These are phyloP conservation scores for Apiospora malaysiana DNA, from an alignment of 2,329 filamentous ascomycete species.

Conservation along the genomic window DNA sequence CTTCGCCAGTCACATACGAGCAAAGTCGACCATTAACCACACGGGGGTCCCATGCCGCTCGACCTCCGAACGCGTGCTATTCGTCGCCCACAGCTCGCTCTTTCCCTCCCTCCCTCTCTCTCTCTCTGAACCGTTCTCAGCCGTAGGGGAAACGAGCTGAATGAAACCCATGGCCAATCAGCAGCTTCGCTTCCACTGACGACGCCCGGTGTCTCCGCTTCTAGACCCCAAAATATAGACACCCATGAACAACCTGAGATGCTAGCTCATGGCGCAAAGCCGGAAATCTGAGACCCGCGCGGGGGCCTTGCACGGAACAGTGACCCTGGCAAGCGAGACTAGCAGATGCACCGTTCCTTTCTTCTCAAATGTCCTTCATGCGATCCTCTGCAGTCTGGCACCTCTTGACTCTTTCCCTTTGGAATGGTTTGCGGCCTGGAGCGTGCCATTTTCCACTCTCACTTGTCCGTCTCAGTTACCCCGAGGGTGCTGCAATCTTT, in stretches of 20 bases:
- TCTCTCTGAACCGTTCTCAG: slow-evolving; percentile 22
- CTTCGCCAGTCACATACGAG: neutral
- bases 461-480: slow-evolving; percentile 36
- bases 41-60: neutral
- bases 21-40: neutral
- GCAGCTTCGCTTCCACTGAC: neutral
- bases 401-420: slow-evolving; percentile 38
- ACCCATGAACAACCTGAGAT: slow-evolving; percentile 36
- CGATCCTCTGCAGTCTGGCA: slow-evolving; percentile 28
- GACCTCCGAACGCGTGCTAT: slow-evolving; percentile 7
- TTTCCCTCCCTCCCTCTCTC: no score
- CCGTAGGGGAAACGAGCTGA: slow-evolving; percentile 28
- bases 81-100: slow-evolving; percentile 20
- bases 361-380: slow-evolving; percentile 36
- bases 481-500: slow-evolving; percentile 35
- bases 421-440: slow-evolving; percentile 38
- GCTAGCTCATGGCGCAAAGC: slow-evolving; percentile 35
- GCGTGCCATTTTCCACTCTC: slow-evolving; percentile 37
- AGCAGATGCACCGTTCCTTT: slow-evolving; percentile 20
- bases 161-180: slow-evolving; percentile 32
- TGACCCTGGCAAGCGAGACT: neutral
- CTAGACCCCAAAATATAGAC: slow-evolving; percentile 26
- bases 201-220: slow-evolving; percentile 20
- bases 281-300: slow-evolving; percentile 41
- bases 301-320: slow-evolving; percentile 33